Evolutionary conservation across 306 rosid genomes (phyloP).

Genomic region (Herpetospermum pedunculosum): DNA sequence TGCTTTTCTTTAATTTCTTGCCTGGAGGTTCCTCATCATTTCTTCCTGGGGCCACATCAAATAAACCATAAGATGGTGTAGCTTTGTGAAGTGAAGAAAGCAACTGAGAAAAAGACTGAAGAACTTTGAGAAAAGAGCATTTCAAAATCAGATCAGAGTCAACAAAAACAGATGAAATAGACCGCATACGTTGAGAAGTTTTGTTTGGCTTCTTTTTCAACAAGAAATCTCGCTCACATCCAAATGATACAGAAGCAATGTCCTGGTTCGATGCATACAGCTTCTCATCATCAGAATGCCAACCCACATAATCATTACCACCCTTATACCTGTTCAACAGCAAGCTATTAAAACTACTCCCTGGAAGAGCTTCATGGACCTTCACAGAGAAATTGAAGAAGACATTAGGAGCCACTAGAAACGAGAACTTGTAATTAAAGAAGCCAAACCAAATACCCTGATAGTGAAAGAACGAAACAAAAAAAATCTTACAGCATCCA

Average conservation of each 20-base stretch:
- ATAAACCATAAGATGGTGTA: neutral
- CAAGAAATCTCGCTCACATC: slow-evolving; percentile 83
- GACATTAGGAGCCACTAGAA: neutral
- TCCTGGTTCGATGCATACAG: slow-evolving; percentile 74
- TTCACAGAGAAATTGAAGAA: slow-evolving; percentile 21
- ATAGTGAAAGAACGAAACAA: slow-evolving; percentile 1
- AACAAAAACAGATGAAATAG: neutral
- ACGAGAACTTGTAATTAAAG: neutral
- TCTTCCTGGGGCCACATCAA: slow-evolving; percentile 20
- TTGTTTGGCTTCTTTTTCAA: slow-evolving; percentile 56
- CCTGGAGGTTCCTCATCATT: slow-evolving; percentile 37
- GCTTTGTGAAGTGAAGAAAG: neutral
- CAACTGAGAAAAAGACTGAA: neutral
- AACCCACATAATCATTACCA: slow-evolving; percentile 76
- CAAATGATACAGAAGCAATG: slow-evolving; percentile 73
- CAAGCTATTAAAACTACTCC: slow-evolving; percentile 83
- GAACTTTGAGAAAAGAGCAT: neutral
- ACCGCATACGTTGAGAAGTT: slow-evolving; percentile 31
- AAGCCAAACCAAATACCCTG: neutral
- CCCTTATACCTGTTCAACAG: slow-evolving; percentile 75
- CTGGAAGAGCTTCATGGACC: slow-evolving; percentile 87
- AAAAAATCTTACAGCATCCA: slow-evolving; percentile 49
- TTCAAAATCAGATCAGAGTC: neutral
- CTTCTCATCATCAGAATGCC: slow-evolving; percentile 97
- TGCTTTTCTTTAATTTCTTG: slow-evolving; percentile 52